Conservation (phyloP, 2,329 filamentous ascomycete species). For the Conoideocrella luteorostrata region DNA sequence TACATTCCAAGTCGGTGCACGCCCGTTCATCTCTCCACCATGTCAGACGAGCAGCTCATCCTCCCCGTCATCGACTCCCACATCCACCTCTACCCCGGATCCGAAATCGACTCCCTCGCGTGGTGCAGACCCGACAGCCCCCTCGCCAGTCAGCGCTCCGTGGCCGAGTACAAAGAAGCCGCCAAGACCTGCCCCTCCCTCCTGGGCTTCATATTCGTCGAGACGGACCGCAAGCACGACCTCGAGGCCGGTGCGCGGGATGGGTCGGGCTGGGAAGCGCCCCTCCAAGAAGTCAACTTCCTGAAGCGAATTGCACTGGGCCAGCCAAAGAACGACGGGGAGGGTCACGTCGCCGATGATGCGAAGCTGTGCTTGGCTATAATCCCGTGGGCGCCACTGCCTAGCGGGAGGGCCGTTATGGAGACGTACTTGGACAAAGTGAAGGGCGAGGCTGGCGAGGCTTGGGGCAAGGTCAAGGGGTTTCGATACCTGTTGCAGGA, state of each 20-base stretch:
- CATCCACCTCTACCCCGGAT: slow-evolving; percentile 76
- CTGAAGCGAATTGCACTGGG: slow-evolving; percentile 61
- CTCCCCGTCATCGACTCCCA: slow-evolving; percentile 78
- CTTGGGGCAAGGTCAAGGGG: slow-evolving; percentile 65
- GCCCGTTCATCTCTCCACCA: no score
- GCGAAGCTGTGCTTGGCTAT: slow-evolving; percentile 58
- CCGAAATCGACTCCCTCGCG: slow-evolving; percentile 58
- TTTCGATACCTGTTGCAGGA: slow-evolving; percentile 81
- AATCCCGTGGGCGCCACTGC: slow-evolving; percentile 81
- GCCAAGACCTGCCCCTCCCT: slow-evolving; percentile 37
- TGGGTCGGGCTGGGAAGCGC: slow-evolving; percentile 56
- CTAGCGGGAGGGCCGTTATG: slow-evolving; percentile 54
- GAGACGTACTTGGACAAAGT: slow-evolving; percentile 59
- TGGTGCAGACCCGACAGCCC: slow-evolving; percentile 60
- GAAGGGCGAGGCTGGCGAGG: slow-evolving; percentile 53
- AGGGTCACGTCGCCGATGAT: slow-evolving; percentile 45
- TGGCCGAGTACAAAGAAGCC: slow-evolving; percentile 54
- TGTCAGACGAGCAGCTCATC: slow-evolving; percentile 32
- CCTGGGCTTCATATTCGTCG: slow-evolving; percentile 73
- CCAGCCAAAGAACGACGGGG: slow-evolving; percentile 42
- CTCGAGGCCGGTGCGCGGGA: slow-evolving; percentile 38
- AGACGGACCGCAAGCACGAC: slow-evolving; percentile 68
- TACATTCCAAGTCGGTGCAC: no score
- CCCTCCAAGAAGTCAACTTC: slow-evolving; percentile 67
- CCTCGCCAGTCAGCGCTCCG: slow-evolving; percentile 57